Base-by-base conservation (phyloP, 257 asterid genomes). In the Eucommia ulmoides region DNA sequence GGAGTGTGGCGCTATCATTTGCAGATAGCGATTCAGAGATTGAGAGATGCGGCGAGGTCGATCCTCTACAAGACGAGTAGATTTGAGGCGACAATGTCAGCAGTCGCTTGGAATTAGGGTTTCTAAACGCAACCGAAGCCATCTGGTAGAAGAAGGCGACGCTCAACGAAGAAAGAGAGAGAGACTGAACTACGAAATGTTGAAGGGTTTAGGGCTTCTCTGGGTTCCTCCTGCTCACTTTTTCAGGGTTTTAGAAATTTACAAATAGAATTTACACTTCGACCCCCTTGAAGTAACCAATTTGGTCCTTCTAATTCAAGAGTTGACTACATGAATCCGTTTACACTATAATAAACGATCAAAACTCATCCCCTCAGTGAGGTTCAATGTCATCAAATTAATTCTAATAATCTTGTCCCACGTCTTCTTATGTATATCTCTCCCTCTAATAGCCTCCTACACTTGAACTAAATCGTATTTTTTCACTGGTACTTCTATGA, bases 61-160 rank as follows among this genome's bases (percentile, higher is more conserved):
- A 65, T 62, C 59, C 75, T 50, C 75, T 64, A 45, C 59, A 66
- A 29, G 52, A 62, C 0, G 74, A 53, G 53, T 70, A 56, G 14
- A 74, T 24, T 60, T 68, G 76, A 0, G 79, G 74, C 15, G 76
- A 71, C 19, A 71, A 55, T 19, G 71, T 45, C 14, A 58, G 23
- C 20, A 71, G 20, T 14, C 79, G 74, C 67, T 54, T 68, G 53
- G 70, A 68, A 49, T 24, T 59, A 29, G 73, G 58, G 58, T 68
- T 72, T 49, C 82, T 53, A 25, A 74, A 57, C 1, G 69, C 75
- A 17, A 70, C 55, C 7, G 77, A 44, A 16, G 85, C 79, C 85
- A 74, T 74, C 61, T 50, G n/a, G 24, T 18, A 35, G 44, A 35
- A 35, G 1, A 42, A 15, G 17, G 16, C 7, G 14, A 42, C 18